Percentiles rank a stretch among this genome's conserved stretches.
phyloP scores from a whole-genome alignment of 805 yeast genomes.

The Wickerhamiella azyma region DNA sequence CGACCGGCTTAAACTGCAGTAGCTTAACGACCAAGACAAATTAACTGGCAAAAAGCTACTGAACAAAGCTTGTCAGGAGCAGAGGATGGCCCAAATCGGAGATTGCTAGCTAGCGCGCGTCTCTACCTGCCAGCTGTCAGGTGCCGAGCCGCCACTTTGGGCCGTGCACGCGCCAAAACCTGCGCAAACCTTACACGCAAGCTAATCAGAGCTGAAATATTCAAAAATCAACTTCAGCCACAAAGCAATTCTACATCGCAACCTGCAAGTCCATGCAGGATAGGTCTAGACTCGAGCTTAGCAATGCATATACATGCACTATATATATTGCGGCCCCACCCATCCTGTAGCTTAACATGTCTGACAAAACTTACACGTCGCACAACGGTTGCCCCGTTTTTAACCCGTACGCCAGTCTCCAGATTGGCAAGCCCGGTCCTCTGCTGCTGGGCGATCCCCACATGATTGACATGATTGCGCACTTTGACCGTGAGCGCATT shows the following conservation, averaged over 20 bases:
- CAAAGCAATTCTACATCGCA: not conserved
- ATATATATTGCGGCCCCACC: not conserved
- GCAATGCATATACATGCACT: not conserved
- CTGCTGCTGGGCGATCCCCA: constrained; percentile 45
- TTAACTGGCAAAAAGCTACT: too few relatives aligned
- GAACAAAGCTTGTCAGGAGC: too few relatives aligned
- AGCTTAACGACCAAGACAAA: too few relatives aligned
- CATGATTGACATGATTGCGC: constrained; percentile 41
- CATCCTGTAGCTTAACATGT: not conserved
- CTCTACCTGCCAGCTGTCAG: too few relatives aligned
- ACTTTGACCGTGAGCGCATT: constrained; percentile 49
- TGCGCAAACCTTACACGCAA: too few relatives aligned
- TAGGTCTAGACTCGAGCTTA: not conserved
- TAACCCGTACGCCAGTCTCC: constrained; percentile 42
- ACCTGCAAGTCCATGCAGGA: not conserved
- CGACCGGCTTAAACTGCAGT: too few relatives aligned
- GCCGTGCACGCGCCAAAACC: too few relatives aligned
- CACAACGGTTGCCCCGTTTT: constrained; percentile 43
- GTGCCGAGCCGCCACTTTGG: too few relatives aligned
- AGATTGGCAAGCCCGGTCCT: constrained; percentile 44
- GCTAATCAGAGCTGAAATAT: too few relatives aligned
- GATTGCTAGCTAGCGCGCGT: too few relatives aligned
- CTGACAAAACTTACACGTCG: constrained; percentile 29
- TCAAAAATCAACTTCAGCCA: too few relatives aligned
- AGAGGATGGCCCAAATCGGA: too few relatives aligned